Percentiles rank a stretch among this genome's conserved stretches.
Evolutionary conservation across 139 green algal genomes (phyloP).

Genomic region (Picochlorum sp.): DNA sequence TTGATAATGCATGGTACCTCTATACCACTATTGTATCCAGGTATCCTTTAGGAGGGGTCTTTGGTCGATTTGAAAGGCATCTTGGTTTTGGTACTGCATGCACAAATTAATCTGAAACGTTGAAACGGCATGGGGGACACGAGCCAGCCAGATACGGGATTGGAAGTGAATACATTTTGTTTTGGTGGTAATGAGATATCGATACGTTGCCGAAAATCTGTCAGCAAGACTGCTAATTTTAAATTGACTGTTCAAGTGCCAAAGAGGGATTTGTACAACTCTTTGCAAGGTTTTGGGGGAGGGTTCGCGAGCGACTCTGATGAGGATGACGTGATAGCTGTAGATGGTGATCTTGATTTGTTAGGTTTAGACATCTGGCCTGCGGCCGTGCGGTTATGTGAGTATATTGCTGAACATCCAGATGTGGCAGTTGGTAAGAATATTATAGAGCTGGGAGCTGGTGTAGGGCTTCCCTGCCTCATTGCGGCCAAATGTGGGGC

Average conservation of each 20-base stretch:
- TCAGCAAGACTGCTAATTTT: conserved; percentile 9
- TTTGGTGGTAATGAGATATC: background rate
- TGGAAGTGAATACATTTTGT: background rate
- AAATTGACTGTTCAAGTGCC: conserved; percentile 4
- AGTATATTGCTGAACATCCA: conserved; percentile 1
- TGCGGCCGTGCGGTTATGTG: conserved; percentile 2
- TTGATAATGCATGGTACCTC: too few species aligned
- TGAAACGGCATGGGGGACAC: too few species aligned
- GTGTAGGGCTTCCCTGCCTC: conserved; percentile 6
- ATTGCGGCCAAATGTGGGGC: conserved; percentile 1
- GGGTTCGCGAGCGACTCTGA: background rate
- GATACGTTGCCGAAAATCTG: background rate
- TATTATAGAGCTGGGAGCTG: conserved; percentile 10
- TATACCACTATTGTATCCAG: too few species aligned
- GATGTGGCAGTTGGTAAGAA: background rate
- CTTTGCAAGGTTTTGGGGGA: conserved; percentile 6
- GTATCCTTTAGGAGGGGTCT: too few species aligned
- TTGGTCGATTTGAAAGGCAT: too few species aligned
- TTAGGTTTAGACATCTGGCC: conserved; percentile 13
- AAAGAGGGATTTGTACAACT: background rate
- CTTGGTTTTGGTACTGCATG: too few species aligned
- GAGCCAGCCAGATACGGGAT: background rate
- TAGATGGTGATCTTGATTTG: conserved; percentile 8
- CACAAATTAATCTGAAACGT: too few species aligned
- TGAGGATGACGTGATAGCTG: background rate